Base-by-base conservation (phyloP, 108 stramenopile genomes). In the Nitzschia sp. region DNA sequence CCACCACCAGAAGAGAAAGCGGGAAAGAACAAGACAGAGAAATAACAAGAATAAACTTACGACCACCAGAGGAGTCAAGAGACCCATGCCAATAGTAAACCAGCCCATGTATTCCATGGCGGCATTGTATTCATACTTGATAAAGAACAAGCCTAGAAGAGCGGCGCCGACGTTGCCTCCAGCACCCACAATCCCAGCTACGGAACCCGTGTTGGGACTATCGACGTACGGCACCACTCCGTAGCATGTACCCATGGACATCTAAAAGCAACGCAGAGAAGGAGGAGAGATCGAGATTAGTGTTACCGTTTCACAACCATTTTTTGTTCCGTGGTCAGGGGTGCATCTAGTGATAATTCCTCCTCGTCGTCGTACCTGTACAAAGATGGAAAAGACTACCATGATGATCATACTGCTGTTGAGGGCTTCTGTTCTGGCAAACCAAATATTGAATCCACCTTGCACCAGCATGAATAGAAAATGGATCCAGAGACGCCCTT, bases 181-280 rank as follows among this genome's bases (percentile, higher is more conserved):
- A 32, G 86, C 88, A n/a, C 89, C 89, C 28, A 91, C 77, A 68
- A 90, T 78, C 19, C 86, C 89, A 25, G 86, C 71, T 31, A 90
- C 78, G 0, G 85, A 82, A n/a, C 89, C 89, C 17, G 84, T 86
- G 38, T 78, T 79, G 27, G 74, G 47, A 15, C 85, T 80, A 56
- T 73, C 58, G 38, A 91, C 70, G 71, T 83, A 91, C 25, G 89
- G 89, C 9, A 91, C 89, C 63, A 91, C 85, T 22, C 68, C 75
- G 58, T 73, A 90, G 45, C 80, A 79, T 26, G 85, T 58, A 21
- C 89, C 89, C 73, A 86, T 84, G 2, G 79, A 75, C 35, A 73
- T 75, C 60, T 61, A 41, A 1, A 38, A n/a, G n/a, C n/a, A 22
- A 44, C 56, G n/a, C 29, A 32, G 9, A 13, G 38, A 41, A 41